Evolutionary conservation across 2,329 filamentous ascomycete genomes (phyloP), one percentile per base, ranked within the genome.

Genomic region (Fusarium nanum): DNA sequence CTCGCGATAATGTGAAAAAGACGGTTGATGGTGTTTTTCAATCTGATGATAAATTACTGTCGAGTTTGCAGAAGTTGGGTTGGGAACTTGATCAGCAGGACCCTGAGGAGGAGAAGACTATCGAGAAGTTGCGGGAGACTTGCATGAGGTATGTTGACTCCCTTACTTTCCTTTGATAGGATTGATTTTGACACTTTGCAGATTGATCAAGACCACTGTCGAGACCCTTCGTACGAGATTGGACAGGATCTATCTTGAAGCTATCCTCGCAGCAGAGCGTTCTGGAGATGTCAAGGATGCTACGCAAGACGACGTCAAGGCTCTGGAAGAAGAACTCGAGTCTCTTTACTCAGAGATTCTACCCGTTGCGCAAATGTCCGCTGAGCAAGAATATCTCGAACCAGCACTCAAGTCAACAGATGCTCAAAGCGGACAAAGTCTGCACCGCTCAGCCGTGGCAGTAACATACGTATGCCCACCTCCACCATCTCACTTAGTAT

Each of bases 341-440:
- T 91, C 89, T 7, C 81, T 93, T 5, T 90, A 91, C 71, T 82
- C 89, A 0, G 91, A 93, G 75, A 89, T 93, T 42, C 81, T 91
- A 1, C 88, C 90, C 0, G 88, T 93, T 3, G 87, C 90, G 9
- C 88, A 91, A 67, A 93, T 93, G 88, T 88, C 90, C 0, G 84
- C 90, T 2, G 89, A 92, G 69, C 87, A 91, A 71, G 88, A 92
- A 74, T 86, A 90, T 70, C 82, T 91, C 7, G 85, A 88, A 63
- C 90, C 91, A 0, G 87, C 90, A 2, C 78, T 88, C 8, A 79
- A 80, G 58, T 79, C 82, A 1, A 76, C 85, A 7, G 78, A 83
- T 9, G 77, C 80, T 4, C 83, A 79, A 58, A 83, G 82, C 52
- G 81, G 82, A 1, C 80, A 83, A 40, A 82, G 79, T 23, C 68